These are phyloP conservation scores for Rhamnella rubrinervis DNA, from an alignment of 331 rosid genomes.

Conservation along the genomic window DNA sequence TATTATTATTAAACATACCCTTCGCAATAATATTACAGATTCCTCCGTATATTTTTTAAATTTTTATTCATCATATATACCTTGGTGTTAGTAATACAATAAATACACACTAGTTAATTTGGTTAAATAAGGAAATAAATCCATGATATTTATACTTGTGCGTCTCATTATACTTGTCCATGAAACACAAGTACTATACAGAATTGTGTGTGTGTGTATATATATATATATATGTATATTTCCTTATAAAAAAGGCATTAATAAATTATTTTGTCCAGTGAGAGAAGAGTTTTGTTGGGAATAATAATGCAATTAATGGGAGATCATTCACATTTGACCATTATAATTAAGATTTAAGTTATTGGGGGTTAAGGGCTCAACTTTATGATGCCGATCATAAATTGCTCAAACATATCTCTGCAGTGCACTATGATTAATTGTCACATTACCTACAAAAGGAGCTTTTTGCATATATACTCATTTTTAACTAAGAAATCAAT, in stretches of 20 bases:
- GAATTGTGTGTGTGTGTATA: neutral
- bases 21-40: no score
- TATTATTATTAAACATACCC: no score
- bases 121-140: neutral
- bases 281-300: constrained; percentile 14
- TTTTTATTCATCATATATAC: no score
- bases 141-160: neutral
- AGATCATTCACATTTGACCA: constrained; percentile 1
- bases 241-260: neutral
- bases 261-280: neutral
- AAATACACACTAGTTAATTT: neutral
- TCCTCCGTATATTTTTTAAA: no score
- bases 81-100: no score
- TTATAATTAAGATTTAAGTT: neutral
- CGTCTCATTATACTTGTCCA: constrained; percentile 3
- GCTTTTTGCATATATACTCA: neutral
- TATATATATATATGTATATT: no score
- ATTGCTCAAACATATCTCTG: neutral
- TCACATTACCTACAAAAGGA: constrained; percentile 6
- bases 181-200: neutral
- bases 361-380: constrained; percentile 15
- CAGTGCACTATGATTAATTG: neutral
- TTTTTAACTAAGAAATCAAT: no score
- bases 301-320: constrained; percentile 17
- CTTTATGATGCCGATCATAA: constrained; percentile 11